These are phyloP conservation scores for Bothriochloa decipiens DNA, from an alignment of 176 grass and related monocot genomes.

Conservation along the genomic window DNA sequence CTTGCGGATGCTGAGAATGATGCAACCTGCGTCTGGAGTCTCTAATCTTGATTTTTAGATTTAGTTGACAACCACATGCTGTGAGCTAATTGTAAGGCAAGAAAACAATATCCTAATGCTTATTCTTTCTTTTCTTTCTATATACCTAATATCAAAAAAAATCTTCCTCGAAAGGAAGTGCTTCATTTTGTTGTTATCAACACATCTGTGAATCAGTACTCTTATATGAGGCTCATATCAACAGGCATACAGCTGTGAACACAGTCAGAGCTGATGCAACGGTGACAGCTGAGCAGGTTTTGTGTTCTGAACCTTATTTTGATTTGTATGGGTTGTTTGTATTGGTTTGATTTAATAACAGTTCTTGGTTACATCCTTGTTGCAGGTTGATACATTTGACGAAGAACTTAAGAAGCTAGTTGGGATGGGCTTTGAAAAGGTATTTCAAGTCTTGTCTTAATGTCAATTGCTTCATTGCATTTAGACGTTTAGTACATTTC, in stretches of 20 bases:
- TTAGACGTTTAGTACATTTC: neutral
- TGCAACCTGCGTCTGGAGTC: neutral
- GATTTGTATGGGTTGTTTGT: constrained; percentile 16
- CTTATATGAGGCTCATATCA: neutral
- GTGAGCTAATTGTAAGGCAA: neutral
- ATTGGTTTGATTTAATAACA: constrained; percentile 35
- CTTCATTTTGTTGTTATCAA: neutral
- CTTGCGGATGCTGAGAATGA: neutral
- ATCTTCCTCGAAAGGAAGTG: neutral
- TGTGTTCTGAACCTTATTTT: neutral
- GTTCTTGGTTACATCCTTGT: neutral
- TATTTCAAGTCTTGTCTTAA: constrained; percentile 36
- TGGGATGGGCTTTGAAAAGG: constrained; percentile 97
- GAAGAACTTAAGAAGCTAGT: constrained; percentile 92
- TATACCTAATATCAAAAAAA: neutral
- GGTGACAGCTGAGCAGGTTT: constrained; percentile 64
- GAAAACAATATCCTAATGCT: neutral
- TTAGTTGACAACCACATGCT: neutral
- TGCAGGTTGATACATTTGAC: constrained; percentile 91
- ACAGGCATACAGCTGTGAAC: constrained; percentile 64
- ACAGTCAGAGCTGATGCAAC: constrained; percentile 61
- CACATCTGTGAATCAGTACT: neutral
- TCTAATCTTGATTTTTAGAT: neutral
- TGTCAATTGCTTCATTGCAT: neutral
- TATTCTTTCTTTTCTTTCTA: neutral